Base-by-base conservation (phyloP, 2,329 filamentous ascomycete genomes). In the Aureobasidium sp. region DNA sequence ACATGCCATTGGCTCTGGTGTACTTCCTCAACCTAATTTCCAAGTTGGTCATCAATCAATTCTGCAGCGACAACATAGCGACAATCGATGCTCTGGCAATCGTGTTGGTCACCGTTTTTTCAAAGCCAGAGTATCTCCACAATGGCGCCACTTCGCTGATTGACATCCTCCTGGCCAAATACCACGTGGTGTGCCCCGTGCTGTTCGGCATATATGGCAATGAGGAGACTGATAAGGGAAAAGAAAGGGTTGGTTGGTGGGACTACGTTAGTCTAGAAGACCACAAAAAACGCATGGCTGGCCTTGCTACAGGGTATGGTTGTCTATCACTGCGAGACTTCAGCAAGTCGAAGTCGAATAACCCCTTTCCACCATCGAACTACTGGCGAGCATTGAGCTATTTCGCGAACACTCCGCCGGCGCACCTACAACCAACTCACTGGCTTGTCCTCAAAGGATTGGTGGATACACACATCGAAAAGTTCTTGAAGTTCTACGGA, bases 91-190 rank as follows among this genome's bases (percentile, higher is more conserved):
- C 89, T 0, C 82, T 95, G 48, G 91, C 91, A n/a, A 83, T 93
- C 29, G 79, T 92, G 29, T 81, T 86, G 1, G 88, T 87, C 7
- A 84, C 86, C 65, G 81, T 95, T 34, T 93, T 95, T 71, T 87
- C 89, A 1, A 80, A 83, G 58, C 79, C 83, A 21, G 80, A 84
- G 16, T 71, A 69, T 60, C 65, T 66, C 15, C 78, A 82, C 59
- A 89, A 86, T 80, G 82, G 86, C 55, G 87, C 85, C 9, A 75
- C 82, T 52, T 62, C 61, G 6, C 79, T 96, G 62, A 86, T 91
- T 58, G 90, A 95, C 70, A 89, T 97, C 63, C 79, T 97, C 34
- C 87, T 96, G 69, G 87, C 92, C 60, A 97, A 97, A 73, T 89
- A 90, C 69, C 86, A 91, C 63, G 80, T 89, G 16, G 80, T 84